phyloP scores from a whole-genome alignment of 805 yeast genomes.

The Candida nonsorbophila region DNA sequence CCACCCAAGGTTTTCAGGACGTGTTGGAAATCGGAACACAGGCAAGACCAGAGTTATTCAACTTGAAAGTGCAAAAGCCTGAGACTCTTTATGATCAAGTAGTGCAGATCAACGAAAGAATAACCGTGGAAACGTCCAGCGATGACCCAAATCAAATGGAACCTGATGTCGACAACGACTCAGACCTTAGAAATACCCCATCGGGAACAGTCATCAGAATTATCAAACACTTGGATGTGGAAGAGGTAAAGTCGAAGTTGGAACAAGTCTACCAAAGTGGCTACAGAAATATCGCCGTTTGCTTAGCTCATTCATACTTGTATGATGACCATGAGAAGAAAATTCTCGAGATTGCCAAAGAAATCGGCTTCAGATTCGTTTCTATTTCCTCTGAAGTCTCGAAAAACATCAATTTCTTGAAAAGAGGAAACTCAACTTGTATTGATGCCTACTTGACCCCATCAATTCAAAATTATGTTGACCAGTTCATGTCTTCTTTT shows the following conservation, averaged over 20 bases:
- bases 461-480: constrained; percentile 44
- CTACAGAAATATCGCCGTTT: constrained; percentile 21
- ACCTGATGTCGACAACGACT: constrained; percentile 7
- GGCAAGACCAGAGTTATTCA: constrained; percentile 83
- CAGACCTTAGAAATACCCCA: constrained; percentile 24
- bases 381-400: constrained; percentile 30
- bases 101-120: constrained; percentile 80
- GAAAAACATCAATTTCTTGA: constrained; percentile 34
- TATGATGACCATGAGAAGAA: constrained; percentile 26
- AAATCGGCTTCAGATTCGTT: constrained; percentile 24
- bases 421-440: constrained; percentile 29
- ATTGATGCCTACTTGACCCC: constrained; percentile 36
- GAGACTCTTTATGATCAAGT: constrained; percentile 67
- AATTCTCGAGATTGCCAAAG: constrained; percentile 23
- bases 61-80: constrained; percentile 64
- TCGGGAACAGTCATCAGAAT: constrained; percentile 22
- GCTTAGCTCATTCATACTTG: constrained; percentile 29
- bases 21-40: constrained; percentile 80
- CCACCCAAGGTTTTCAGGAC: constrained; percentile 84
- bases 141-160: constrained; percentile 41
- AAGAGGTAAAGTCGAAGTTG: constrained; percentile 13
- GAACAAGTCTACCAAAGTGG: constrained; percentile 15
- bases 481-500: constrained; percentile 61
- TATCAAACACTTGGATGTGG: constrained; percentile 19
- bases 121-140: constrained; percentile 63